Evolutionary conservation across 78 protist species (phyloP), one percentile per base, ranked within the genome.

Genomic region (Dictyostelium intermedium): DNA sequence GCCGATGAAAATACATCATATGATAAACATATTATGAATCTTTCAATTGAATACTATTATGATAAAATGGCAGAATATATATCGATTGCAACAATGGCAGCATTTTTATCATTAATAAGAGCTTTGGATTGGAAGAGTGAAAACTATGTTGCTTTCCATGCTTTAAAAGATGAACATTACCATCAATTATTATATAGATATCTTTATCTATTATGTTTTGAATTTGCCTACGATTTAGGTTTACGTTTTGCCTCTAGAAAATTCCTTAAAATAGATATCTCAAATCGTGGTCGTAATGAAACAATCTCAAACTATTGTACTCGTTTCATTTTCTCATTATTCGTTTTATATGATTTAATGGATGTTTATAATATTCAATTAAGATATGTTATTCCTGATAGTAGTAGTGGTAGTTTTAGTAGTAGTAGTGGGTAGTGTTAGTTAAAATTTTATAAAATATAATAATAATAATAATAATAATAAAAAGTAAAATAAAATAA

Each of bases 41-140:
- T 87, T 13, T 87, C 93, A 1, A 72, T 87, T 8, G 93, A 87
- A 41, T 87, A 87, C 35, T 87, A 87, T 82, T 87, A 87, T 41
- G 93, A 87, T 61, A 87, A 87, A 84, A 87, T 87, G 84, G 93
- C 93, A 2, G 93, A 87, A 61, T 87, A 87, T 41, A 61, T 79
- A 14, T 78, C 85, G 8, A 87, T 87, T 60, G 41, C 45, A 13
- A 87, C 93, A 3, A 87, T 79, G 85, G 93, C 81, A 14, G 79
- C 83, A 41, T 87, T 87, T 63, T 34, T 87, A 32, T 60, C 86
- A 47, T 11, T 87, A 37, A 27, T 87, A n/a, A 45, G 93, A 41
- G 83, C 66, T 35, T 72, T 87, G 9, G 32, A 87, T 9, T 87
- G 72, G 66, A 87, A 87, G 66, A 74, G 10, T 16, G 47, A 35